phyloP scores from a whole-genome alignment of 225 moss, liverwort and hornwort species.

The Pleurozium schreberi region DNA sequence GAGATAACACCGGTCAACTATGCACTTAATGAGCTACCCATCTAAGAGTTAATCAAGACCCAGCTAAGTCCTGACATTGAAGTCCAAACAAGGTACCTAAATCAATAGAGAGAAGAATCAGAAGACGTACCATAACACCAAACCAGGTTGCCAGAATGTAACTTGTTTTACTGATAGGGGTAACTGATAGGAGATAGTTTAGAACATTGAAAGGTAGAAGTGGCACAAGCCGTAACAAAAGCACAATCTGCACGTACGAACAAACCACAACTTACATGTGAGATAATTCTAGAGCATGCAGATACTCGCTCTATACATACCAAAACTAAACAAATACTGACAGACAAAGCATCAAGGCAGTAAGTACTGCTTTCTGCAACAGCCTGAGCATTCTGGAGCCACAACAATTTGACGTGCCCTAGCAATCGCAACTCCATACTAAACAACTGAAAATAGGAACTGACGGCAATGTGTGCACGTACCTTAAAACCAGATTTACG shows the following conservation, averaged over 20 bases:
- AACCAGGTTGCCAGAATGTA: slow-evolving; percentile 84
- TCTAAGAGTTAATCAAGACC: neutral
- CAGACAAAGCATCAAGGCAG: neutral
- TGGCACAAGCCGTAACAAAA: slow-evolving; percentile 89
- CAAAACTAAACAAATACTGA: neutral
- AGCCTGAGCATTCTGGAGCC: neutral
- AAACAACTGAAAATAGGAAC: neutral
- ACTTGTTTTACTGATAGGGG: slow-evolving; percentile 64
- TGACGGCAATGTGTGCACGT: neutral
- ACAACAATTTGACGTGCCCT: neutral
- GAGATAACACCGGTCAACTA: neutral
- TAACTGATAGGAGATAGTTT: slow-evolving; percentile 86
- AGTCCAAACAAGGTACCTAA: neutral
- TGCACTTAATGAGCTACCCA: neutral
- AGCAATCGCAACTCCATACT: neutral
- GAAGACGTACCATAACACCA: slow-evolving; percentile 76
- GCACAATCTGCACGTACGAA: slow-evolving; percentile 51
- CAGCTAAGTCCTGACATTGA: neutral
- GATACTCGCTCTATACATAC: neutral
- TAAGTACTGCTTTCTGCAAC: neutral
- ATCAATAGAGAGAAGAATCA: neutral
- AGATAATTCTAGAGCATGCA: neutral
- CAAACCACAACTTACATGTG: neutral
- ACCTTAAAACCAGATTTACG: slow-evolving; percentile 95
- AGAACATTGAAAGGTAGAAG: slow-evolving; percentile 80